Conservation (phyloP, 116 monocot genomes). For the Zostera marina region DNA sequence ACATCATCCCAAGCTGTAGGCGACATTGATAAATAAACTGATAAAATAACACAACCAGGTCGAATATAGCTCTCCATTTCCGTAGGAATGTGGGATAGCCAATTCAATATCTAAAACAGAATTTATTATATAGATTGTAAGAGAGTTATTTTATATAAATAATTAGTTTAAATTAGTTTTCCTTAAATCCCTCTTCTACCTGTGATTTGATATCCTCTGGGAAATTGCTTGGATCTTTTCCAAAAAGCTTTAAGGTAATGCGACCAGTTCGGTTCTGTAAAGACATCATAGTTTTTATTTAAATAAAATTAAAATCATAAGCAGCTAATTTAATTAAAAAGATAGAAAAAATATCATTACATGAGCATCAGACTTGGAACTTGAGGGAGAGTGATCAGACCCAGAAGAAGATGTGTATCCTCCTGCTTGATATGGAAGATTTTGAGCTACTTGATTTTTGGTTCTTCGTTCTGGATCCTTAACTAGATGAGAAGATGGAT, state of each 20-base stretch:
- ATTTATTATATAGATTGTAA: not conserved
- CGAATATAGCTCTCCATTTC: conserved; percentile 98
- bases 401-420: conserved; percentile 51
- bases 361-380: conserved; percentile 77
- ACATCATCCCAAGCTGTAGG: conserved; percentile 74
- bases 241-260: conserved; percentile 92
- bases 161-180: not conserved
- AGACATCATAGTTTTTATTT: not conserved
- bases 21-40: conserved; percentile 77
- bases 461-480: conserved; percentile 35
- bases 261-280: conserved; percentile 75
- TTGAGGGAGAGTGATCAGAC: conserved; percentile 87
- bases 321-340: not conserved
- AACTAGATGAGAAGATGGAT: conserved; percentile 25
- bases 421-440: conserved; percentile 21
- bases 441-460: conserved; percentile 19
- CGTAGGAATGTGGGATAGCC: conserved; percentile 88
- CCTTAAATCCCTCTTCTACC: conserved; percentile 14
- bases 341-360: conserved; percentile 14
- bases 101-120: conserved; percentile 59
- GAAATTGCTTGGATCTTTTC: conserved; percentile 73
- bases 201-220: conserved; percentile 51
- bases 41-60: conserved; percentile 87
- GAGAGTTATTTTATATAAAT: not conserved
- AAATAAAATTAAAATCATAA: not conserved